phyloP scores from a whole-genome alignment of 768 basidiomycete genomes.

The Mycena sanguinolenta region DNA sequence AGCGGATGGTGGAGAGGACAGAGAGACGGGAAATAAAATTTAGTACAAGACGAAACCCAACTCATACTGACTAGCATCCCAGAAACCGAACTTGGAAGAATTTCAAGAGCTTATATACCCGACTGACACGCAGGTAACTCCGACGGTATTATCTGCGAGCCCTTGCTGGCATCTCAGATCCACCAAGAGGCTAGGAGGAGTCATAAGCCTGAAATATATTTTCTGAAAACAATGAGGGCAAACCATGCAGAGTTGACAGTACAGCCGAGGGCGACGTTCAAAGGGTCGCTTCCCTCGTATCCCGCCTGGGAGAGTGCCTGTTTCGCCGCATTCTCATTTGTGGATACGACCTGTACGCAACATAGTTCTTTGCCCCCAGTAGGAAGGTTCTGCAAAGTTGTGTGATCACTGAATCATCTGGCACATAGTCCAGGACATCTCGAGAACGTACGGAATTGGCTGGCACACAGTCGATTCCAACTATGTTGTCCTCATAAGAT shows the following conservation, averaged over 20 bases:
- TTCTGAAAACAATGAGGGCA: background rate
- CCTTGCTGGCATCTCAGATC: background rate
- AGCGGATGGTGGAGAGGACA: background rate
- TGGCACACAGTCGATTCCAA: background rate
- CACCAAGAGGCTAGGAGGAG: background rate
- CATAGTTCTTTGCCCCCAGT: background rate
- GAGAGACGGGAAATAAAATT: slow-evolving; percentile 5
- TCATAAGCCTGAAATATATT: background rate
- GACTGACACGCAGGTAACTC: background rate
- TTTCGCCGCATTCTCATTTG: background rate
- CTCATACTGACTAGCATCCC: slow-evolving; percentile 8
- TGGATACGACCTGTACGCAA: background rate
- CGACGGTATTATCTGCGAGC: background rate
- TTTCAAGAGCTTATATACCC: background rate
- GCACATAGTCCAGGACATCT: background rate
- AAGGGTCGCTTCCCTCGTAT: background rate
- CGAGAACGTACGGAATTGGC: background rate
- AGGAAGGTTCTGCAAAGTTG: background rate
- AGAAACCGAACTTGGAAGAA: background rate
- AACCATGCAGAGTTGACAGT: background rate
- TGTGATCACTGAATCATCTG: background rate
- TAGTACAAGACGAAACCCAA: slow-evolving; percentile 3
- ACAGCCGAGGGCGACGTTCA: background rate
- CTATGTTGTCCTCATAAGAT: background rate
- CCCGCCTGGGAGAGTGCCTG: background rate